These are phyloP conservation scores for Taiwanofungus camphoratus DNA, from an alignment of 1,284 basidiomycete species.

Conservation along the genomic window DNA sequence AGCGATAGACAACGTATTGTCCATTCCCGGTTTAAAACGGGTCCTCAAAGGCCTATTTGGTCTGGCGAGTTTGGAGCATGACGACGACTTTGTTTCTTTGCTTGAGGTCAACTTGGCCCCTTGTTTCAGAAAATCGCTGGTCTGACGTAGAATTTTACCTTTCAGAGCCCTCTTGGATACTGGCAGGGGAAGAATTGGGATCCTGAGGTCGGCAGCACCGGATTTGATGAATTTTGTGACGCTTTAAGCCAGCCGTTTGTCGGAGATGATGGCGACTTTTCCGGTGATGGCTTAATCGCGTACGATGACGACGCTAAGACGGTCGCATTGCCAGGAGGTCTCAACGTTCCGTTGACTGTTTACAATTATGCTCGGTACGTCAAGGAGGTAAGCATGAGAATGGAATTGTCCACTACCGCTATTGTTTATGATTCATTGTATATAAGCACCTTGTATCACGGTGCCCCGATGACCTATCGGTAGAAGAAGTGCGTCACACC, in stretches of 20 bases:
- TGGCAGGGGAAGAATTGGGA: conserved; percentile 79
- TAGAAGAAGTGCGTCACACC: conserved; percentile 52
- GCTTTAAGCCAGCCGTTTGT: conserved; percentile 46
- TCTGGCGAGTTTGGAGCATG: conserved; percentile 56
- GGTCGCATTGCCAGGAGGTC: conserved; percentile 36
- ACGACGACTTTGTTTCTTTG: conserved; percentile 76
- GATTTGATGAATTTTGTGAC: conserved; percentile 71
- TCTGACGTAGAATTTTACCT: background rate
- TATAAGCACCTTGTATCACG: conserved; percentile 53
- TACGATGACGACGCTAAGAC: conserved; percentile 21
- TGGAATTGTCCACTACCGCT: background rate
- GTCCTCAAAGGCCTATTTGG: conserved; percentile 72
- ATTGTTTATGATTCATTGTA: background rate
- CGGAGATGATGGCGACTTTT: conserved; percentile 15
- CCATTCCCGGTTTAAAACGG: conserved; percentile 36
- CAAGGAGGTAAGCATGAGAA: conserved; percentile 43
- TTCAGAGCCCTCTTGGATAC: conserved; percentile 37
- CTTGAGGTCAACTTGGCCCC: conserved; percentile 40
- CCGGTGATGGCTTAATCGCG: conserved; percentile 7
- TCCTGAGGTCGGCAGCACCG: conserved; percentile 52
- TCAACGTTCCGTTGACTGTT: conserved; percentile 52
- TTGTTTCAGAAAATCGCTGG: background rate
- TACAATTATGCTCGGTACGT: conserved; percentile 78
- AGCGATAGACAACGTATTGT: conserved; percentile 59
- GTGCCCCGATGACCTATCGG: conserved; percentile 47